Evolutionary conservation across 495 filamentous ascomycete species (phyloP), one percentile per base, ranked within the genome.

Genomic region (Hypomontagnella monticulosa): DNA sequence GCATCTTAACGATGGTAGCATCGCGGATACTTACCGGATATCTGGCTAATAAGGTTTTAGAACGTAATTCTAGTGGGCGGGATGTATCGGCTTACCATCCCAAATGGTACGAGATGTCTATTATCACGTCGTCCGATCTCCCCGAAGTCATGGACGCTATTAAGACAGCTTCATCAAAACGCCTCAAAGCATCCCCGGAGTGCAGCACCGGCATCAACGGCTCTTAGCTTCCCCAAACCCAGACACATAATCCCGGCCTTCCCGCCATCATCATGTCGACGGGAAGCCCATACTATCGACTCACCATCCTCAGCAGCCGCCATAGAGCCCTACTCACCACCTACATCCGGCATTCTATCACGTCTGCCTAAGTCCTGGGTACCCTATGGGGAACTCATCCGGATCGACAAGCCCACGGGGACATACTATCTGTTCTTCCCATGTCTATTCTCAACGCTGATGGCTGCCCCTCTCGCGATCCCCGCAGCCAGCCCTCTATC

Each of bases 381-480:
- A 53, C 95, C 95, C 2, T 97, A 97, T 70, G 95, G 90, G n/a
- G 95, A 99, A 70, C 85, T 99, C 15, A 82, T 92, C 65, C 89
- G 95, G 12, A 85, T 98, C 65, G 93, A 99, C 78, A 98, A 98
- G 78, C 95, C 95, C 18, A 88, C 91, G 0, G 95, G 95, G 66
- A 92, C 94, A 41, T 93, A 95, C 78, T 98, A 98, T 76, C 89
- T 99, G 27, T 97, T 89, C 83, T 92, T 97, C 71, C 95, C 95
- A 12, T 97, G 94, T 71, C 82, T 96, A 34, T 99, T 94, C 79
- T 96, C 92, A 33, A 96, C 94, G 0, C 84, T 93, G 14, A 75
- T 88, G 59, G 88, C 85, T 4, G 89, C 84, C 30, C 89, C 84
- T 7, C 83, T 88, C 61, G 81, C 81, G 44, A 70, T 74, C 0